A percentile compares a stretch with the other conserved stretches of the same genome.
Evolutionary conservation across 2,329 filamentous ascomycete species (phyloP).

Genomic region (Dothiorella sarmentorum): DNA sequence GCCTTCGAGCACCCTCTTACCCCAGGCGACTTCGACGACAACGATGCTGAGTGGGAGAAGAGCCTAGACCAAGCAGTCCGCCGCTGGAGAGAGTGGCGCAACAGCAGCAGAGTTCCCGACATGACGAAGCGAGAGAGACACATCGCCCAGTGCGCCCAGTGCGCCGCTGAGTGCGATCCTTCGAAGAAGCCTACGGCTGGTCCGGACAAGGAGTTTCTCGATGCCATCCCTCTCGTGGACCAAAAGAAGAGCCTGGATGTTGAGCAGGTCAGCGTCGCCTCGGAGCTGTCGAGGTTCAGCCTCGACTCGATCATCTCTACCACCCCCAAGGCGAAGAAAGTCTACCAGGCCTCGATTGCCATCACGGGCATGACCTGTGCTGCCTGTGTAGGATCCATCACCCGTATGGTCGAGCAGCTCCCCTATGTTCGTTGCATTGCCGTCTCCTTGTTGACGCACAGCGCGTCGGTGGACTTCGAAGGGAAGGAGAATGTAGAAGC

Average conservation of each 20-base stretch:
- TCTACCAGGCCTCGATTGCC: conserved; percentile 18
- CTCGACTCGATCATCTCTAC: conserved; percentile 15
- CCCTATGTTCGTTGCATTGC: conserved; percentile 23
- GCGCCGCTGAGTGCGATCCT: conserved; percentile 26
- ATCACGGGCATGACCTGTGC: conserved; percentile 22
- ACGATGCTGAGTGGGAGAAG: conserved; percentile 28
- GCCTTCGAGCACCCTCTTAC: conserved; percentile 12
- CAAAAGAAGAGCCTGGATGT: neutral
- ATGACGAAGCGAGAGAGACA: conserved; percentile 33
- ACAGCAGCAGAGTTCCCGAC: conserved; percentile 20
- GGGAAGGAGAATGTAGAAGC: conserved; percentile 20
- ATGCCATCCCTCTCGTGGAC: neutral
- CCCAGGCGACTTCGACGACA: neutral
- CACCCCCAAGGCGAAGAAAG: neutral
- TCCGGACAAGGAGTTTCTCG: neutral
- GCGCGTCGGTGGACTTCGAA: conserved; percentile 24
- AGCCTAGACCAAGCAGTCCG: conserved; percentile 36
- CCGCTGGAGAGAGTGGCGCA: conserved; percentile 26
- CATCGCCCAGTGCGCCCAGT: conserved; percentile 35
- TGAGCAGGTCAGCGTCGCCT: conserved; percentile 13
- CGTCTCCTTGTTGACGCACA: conserved; percentile 24
- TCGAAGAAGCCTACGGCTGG: conserved; percentile 7
- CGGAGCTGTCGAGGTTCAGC: conserved; percentile 9
- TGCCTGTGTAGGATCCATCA: conserved; percentile 23
- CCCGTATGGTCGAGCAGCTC: conserved; percentile 20